A percentile compares a stretch with the other conserved stretches of the same genome.
Conservation (phyloP, 805 yeast genomes). For the Metschnikowia peoriensis region DNA sequence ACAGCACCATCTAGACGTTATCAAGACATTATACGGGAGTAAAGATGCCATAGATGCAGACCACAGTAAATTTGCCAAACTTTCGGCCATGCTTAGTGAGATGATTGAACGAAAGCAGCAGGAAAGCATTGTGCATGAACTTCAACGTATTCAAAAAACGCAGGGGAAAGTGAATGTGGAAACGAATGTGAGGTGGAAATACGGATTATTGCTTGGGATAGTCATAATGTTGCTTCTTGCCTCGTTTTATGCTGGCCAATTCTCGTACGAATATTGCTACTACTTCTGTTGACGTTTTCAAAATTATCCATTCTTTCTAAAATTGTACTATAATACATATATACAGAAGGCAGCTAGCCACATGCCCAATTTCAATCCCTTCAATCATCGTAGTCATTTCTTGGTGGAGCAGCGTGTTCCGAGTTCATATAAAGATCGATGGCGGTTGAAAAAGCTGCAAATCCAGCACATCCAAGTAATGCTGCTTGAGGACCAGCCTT, state of each 20-base stretch:
- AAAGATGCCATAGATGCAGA: conserved; percentile 8
- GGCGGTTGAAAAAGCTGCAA: conserved; percentile 92
- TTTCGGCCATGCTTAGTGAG: conserved; percentile 7
- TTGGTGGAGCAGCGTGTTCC: conserved; percentile 58
- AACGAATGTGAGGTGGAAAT: background rate
- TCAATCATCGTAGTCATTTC: conserved; percentile 73
- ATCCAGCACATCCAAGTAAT: conserved; percentile 90
- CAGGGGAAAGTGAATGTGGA: too few relatives aligned
- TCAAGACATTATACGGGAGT: conserved; percentile 8
- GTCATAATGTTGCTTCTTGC: conserved; percentile 18
- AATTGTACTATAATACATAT: conserved; percentile 12
- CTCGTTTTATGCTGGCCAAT: conserved; percentile 30
- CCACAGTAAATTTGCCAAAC: conserved; percentile 3
- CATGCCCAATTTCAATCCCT: background rate
- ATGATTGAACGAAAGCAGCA: conserved; percentile 13
- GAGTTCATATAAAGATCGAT: conserved; percentile 26
- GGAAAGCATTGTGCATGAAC: conserved; percentile 20
- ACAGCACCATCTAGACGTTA: conserved; percentile 9
- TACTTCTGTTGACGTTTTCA: conserved; percentile 29
- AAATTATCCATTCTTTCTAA: background rate
- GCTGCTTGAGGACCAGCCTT: conserved; percentile 95
- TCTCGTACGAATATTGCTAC: conserved; percentile 40
- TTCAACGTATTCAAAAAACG: conserved; percentile 23
- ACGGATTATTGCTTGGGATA: conserved; percentile 2
- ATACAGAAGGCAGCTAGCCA: conserved; percentile 2